Evolutionary conservation across 495 filamentous ascomycete genomes (phyloP), one percentile per base, ranked within the genome.

Genomic region (Lepraria neglecta): DNA sequence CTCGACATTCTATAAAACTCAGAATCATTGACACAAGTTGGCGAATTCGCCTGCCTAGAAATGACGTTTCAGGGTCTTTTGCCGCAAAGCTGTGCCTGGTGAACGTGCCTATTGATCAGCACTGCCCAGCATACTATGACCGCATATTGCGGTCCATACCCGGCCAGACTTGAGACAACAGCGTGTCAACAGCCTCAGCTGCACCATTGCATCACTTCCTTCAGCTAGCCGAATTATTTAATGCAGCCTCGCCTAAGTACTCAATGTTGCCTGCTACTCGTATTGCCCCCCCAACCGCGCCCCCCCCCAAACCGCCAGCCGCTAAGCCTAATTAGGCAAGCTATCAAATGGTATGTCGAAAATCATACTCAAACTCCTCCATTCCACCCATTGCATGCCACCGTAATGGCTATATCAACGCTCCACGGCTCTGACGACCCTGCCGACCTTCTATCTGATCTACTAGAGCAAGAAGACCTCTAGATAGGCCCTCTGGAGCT

Each of bases 141-240:
- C 6, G 31, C 51, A 33, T 54, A 54, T 54, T 54, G 51, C 51
- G 48, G 48, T 33, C 48, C 48, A 52, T n/a, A 17, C 15, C 51
- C 51, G 33, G 27, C 33, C 42, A 46, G 10, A 24, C 0, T 10
- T 45, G 17, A 21, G 24, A 33, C 57, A 50, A 40, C 28, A 21
- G 1, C 10, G 3, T 50, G 31, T 59, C n/a, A 35, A 35, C 6
- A 10, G 31, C 15, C 11, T 54, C 44, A 59, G 57, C 57, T 48
- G 56, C 44, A 38, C 15, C 51, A 38, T n/a, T 50, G 57, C 43
- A 42, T 50, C 44, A 48, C 19, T 27, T 40, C 50, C 35, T 19
- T 19, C n/a, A 53, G n/a, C 28, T 15, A 35, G 51, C n/a, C 51
- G 51, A 54, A 54, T 54, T n/a, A 53, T 53, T 31, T 9, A n/a